These are phyloP conservation scores for Pyrrhoderma noxium DNA, from an alignment of 1,284 basidiomycete genomes.

Conservation along the genomic window DNA sequence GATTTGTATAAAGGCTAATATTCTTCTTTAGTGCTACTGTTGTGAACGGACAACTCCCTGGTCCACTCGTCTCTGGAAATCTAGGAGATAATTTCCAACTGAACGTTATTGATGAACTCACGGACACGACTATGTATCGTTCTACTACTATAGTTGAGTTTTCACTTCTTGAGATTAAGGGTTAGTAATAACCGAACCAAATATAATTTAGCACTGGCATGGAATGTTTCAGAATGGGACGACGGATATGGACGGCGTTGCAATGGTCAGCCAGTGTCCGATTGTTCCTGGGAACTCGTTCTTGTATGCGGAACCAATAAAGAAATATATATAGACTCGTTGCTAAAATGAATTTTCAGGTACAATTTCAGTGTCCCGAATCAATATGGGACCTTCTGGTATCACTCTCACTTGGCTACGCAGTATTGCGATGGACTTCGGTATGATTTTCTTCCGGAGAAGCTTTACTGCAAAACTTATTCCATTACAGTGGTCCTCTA, in stretches of 20 bases:
- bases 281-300: conserved; percentile 27
- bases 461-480: conserved; percentile 1
- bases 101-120: conserved; percentile 21
- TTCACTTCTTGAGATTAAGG: not conserved
- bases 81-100: conserved; percentile 21
- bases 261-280: conserved; percentile 34
- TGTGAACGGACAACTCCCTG: conserved; percentile 21
- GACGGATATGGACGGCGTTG: conserved; percentile 32
- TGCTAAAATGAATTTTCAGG: not conserved
- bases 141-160: conserved; percentile 25
- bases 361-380: conserved; percentile 25
- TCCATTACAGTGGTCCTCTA: conserved; percentile 30
- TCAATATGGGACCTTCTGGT: conserved; percentile 28
- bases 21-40: conserved; percentile 12
- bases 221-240: conserved; percentile 34
- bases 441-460: not conserved
- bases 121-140: conserved; percentile 22
- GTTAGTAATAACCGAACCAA: too few relatives aligned
- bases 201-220: conserved; percentile 42
- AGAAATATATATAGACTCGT: not conserved
- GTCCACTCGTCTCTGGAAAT: conserved; percentile 20
- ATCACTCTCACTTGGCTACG: conserved; percentile 24
- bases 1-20: too few relatives aligned
- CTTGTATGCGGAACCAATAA: conserved; percentile 7
- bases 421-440: conserved; percentile 28